phyloP scores from a whole-genome alignment of 768 basidiomycete species.

The Chiua virens region DNA sequence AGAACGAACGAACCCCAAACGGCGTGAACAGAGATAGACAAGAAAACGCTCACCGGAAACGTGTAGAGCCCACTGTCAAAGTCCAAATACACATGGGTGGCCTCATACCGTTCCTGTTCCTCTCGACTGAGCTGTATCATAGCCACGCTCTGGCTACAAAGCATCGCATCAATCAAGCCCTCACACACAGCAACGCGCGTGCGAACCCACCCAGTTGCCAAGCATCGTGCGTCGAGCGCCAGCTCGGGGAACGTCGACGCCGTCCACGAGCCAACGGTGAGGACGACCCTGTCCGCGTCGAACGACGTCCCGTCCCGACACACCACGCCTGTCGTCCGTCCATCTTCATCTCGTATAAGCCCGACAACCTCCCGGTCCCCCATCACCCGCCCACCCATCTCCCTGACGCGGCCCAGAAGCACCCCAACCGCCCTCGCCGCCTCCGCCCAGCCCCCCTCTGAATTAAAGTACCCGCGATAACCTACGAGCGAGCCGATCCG shows the following conservation, averaged over 20 bases:
- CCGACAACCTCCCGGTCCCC: conserved; percentile 56
- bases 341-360: conserved; percentile 40
- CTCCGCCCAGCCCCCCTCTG: conserved; percentile 82
- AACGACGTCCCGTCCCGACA: conserved; percentile 58
- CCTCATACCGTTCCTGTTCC: conserved; percentile 62
- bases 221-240: conserved; percentile 47
- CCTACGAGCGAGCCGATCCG: conserved; percentile 17
- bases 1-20: not conserved
- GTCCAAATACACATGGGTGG: conserved; percentile 71
- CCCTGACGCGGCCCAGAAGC: conserved; percentile 54
- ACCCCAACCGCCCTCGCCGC: conserved; percentile 64
- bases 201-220: conserved; percentile 73
- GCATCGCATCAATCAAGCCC: not conserved
- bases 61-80: conserved; percentile 75
- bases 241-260: conserved; percentile 70
- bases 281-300: conserved; percentile 59
- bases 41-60: conserved; percentile 62
- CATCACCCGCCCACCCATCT: conserved; percentile 59
- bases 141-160: conserved; percentile 72
- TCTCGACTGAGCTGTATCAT: conserved; percentile 71
- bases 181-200: not conserved
- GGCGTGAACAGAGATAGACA: not conserved
- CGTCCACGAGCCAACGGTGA: conserved; percentile 86
- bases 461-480: conserved; percentile 64
- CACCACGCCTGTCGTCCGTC: conserved; percentile 56